Evolutionary conservation across 1,284 basidiomycete species (phyloP), one percentile per base, ranked within the genome.

Genomic region (Coniophora puteana): DNA sequence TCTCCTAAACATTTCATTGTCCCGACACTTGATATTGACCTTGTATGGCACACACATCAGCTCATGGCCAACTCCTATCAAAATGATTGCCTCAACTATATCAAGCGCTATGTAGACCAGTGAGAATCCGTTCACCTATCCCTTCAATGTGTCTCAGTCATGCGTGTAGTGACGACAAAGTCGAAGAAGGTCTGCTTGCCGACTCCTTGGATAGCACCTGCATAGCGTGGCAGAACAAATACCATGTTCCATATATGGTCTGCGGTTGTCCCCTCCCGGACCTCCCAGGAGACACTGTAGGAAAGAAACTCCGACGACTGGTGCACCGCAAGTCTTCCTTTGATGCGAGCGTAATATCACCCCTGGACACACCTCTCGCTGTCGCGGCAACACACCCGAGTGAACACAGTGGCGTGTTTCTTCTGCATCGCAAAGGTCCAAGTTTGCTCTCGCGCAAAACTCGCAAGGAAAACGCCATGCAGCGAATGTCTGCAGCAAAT

Each of bases 221-320:
- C 41, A 55, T 57, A 10, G 60, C 62, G 5, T 71, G 68, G 68
- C 44, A 64, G 56, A 46, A 55, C 18, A 61, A 64, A 3, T 70
- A 63, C 47, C 47, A 53, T 8, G 52, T 68, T 10, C 51, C 58
- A 21, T 71, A 71, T 48, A 65, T 59, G 4, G 59, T 70, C 45
- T 71, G 70, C 36, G 68, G 68, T 5, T 69, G 68, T 41, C 66
- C 68, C 0, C 48, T 66, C 4, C 64, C 66, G 0, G 67, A 62
- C 6, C n/a, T 50, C 21, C 1, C 40, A 56, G 6, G 53, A 53
- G 54, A 65, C 20, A 65, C 56, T 7, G 60, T 67, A 32, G 63
- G 59, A 3, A 55, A 63, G 43, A 52, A 58, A 29, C 36, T 38
- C 8, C 36, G 36, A 27, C 36, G 12, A 23, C 47, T 68, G 10